Evolutionary conservation across 2,329 filamentous ascomycete genomes (phyloP).

Genomic region (Botrytis hyacinthi): DNA sequence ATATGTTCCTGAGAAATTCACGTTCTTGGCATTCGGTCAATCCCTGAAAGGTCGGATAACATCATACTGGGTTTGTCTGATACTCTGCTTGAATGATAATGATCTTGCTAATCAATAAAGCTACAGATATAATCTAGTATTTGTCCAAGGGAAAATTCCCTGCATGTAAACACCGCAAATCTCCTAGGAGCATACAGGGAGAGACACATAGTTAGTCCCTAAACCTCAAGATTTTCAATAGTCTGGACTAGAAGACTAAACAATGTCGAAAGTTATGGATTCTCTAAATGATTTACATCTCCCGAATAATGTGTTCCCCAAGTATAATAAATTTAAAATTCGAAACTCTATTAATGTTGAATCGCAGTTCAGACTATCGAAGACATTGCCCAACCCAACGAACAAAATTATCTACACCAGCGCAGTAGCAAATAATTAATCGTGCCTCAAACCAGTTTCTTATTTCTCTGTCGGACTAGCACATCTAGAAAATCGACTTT

Average conservation of each 20-base stretch:
- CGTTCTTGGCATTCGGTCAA: neutral
- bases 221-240: neutral
- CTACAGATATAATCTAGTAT: neutral
- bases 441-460: neutral
- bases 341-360: neutral
- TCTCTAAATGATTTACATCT: neutral
- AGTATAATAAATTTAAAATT: neutral
- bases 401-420: neutral
- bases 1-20: neutral
- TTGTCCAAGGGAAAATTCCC: neutral
- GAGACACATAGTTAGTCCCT: neutral
- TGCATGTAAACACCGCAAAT: neutral
- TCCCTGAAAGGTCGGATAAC: neutral
- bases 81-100: neutral
- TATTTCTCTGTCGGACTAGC: neutral
- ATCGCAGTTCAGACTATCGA: neutral
- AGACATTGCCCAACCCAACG: neutral
- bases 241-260: neutral
- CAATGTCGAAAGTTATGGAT: neutral
- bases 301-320: accelerated
- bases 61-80: neutral
- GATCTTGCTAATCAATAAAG: neutral
- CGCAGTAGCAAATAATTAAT: neutral
- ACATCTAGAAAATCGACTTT: neutral
- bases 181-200: neutral